Conservation (phyloP, 371 early-diverging fungal genomes). For the Fennellomyces sp. region DNA sequence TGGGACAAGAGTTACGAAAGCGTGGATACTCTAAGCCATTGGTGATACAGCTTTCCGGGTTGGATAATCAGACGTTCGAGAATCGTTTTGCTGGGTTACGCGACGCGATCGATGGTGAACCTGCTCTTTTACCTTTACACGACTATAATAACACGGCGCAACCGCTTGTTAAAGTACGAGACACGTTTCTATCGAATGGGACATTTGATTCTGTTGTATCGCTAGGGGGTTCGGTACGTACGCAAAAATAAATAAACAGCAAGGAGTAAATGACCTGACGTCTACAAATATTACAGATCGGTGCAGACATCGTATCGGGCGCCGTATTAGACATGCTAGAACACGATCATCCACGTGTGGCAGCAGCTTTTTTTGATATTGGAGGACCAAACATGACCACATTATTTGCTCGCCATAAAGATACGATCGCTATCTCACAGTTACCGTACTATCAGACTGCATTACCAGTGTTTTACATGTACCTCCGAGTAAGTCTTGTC, state of each 20-base stretch:
- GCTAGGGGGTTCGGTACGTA: conserved; percentile 28
- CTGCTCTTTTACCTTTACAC: conserved; percentile 4
- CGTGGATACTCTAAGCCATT: conserved; percentile 17
- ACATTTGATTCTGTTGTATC: conserved; percentile 32
- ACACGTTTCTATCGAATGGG: conserved; percentile 10
- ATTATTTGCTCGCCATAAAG: conserved; percentile 29
- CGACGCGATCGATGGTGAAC: conserved; percentile 1
- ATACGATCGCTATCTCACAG: conserved; percentile 43
- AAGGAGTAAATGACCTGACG: background rate
- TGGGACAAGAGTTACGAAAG: conserved; percentile 38
- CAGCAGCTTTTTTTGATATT: conserved; percentile 29
- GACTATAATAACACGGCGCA: conserved; percentile 23
- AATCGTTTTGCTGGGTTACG: conserved; percentile 5
- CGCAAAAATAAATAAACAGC: background rate
- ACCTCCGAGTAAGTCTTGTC: conserved; percentile 40
- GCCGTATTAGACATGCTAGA: conserved; percentile 27
- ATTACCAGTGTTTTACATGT: conserved; percentile 50
- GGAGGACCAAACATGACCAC: conserved; percentile 24
- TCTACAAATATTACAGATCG: background rate
- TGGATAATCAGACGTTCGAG: conserved; percentile 9
- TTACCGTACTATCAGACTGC: conserved; percentile 55
- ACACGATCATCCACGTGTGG: conserved; percentile 16
- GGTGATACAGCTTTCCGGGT: conserved; percentile 11
- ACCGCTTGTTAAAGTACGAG: conserved; percentile 18
- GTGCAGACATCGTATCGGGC: conserved; percentile 24